These are phyloP conservation scores for Ceratocystis lukuohia DNA, from an alignment of 2,329 filamentous ascomycete species.

Conservation along the genomic window DNA sequence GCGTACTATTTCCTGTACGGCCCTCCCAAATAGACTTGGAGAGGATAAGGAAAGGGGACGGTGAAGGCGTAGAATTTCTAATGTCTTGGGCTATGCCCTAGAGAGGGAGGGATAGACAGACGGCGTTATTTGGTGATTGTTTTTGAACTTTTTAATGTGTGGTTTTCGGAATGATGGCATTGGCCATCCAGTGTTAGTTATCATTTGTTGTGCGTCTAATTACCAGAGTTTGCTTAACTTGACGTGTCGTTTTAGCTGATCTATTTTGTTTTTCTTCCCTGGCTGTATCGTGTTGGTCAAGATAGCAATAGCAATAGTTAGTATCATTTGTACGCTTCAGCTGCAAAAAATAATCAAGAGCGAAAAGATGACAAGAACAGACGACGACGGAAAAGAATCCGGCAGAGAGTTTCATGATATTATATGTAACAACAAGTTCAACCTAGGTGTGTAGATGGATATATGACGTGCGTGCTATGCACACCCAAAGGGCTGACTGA, in stretches of 20 bases:
- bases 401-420: background rate
- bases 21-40: constrained; percentile 20
- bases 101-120: background rate
- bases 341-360: background rate
- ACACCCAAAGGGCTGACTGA: background rate
- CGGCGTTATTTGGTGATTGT: background rate
- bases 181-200: too few species aligned
- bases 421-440: background rate
- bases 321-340: background rate
- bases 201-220: too few species aligned
- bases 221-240: too few species aligned
- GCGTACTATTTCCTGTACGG: constrained; percentile 47
- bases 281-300: too few species aligned
- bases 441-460: background rate
- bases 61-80: background rate
- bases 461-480: background rate
- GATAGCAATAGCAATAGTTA: too few species aligned
- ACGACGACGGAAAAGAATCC: background rate
- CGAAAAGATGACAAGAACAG: background rate
- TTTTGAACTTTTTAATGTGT: background rate
- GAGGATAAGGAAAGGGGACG: background rate
- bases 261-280: background rate
- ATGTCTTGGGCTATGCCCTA: background rate
- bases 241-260: too few species aligned
- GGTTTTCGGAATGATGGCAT: too few species aligned